Evolutionary conservation across 2,329 filamentous ascomycete species (phyloP).

Genomic region (Sarocladium kiliense): DNA sequence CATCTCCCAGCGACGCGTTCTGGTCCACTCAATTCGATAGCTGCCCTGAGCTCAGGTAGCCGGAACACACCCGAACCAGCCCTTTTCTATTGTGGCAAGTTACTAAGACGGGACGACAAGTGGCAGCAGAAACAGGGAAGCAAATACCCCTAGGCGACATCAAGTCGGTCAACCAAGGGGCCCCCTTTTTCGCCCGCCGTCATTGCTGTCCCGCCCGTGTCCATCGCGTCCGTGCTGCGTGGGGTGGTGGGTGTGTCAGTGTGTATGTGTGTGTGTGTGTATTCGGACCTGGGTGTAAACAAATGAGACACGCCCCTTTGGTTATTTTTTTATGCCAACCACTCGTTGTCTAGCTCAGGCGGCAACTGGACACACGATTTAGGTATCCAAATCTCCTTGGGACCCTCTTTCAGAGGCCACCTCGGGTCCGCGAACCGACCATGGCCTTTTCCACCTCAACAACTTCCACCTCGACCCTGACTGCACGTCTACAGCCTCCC

Average conservation of each 20-base stretch:
- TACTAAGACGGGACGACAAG: not conserved
- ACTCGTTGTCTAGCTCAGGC: slow-evolving; percentile 2
- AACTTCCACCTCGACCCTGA: slow-evolving; percentile 13
- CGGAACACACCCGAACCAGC: not conserved
- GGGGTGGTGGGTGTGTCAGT: not conserved
- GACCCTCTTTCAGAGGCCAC: slow-evolving; percentile 8
- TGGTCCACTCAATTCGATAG: slow-evolving; percentile 4
- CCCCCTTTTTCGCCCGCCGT: not conserved
- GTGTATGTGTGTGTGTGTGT: not conserved
- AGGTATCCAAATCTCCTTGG: not conserved
- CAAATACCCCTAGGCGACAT: not conserved
- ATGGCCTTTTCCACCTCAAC: slow-evolving; percentile 14
- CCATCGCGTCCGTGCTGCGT: not conserved
- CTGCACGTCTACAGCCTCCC: slow-evolving; percentile 8
- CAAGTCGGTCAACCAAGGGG: not conserved
- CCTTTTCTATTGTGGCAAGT: not conserved
- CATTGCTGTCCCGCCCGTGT: not conserved
- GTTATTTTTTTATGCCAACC: not conserved
- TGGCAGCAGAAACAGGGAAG: not conserved
- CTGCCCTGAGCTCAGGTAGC: not conserved
- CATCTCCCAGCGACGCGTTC: not conserved
- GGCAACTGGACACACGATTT: slow-evolving; percentile 1
- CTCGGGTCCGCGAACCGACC: not conserved
- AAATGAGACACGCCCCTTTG: slow-evolving; percentile 13
- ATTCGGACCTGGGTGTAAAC: slow-evolving; percentile 10